Percentiles rank a stretch among this genome's conserved stretches.
These are phyloP conservation scores for Boechera retrofracta DNA, from an alignment of 345 rosid species.

Conservation along the genomic window DNA sequence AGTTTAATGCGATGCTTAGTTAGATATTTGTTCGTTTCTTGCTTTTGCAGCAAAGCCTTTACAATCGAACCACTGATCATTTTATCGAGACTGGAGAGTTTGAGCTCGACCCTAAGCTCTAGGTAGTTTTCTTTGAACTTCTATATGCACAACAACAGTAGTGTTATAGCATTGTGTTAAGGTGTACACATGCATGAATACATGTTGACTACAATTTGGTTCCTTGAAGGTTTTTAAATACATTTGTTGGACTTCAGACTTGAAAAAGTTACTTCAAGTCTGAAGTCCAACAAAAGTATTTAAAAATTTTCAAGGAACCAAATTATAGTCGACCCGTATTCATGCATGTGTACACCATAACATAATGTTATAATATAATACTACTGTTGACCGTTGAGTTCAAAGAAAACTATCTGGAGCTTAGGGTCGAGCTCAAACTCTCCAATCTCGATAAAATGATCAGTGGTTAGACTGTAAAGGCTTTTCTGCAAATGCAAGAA, in stretches of 20 bases:
- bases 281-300: no score
- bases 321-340: not conserved
- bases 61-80: not conserved
- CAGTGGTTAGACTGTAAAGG: not conserved
- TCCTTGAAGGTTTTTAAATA: no score
- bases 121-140: conserved; percentile 2
- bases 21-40: not conserved
- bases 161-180: not conserved
- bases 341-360: not conserved
- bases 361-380: not conserved
- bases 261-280: no score
- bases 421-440: not conserved
- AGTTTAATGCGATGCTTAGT: not conserved
- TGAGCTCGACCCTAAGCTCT: not conserved
- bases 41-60: not conserved
- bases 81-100: not conserved
- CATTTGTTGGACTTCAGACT: no score
- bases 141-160: not conserved
- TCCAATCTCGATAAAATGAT: not conserved
- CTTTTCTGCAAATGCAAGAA: not conserved
- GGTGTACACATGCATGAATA: not conserved
- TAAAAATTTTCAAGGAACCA: no score
- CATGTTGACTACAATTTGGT: no score
- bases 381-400: not conserved
- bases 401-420: not conserved